A percentile compares a stretch with the other conserved stretches of the same genome.
Conservation (phyloP, 306 rosid species). For the Trifolium dubium region DNA sequence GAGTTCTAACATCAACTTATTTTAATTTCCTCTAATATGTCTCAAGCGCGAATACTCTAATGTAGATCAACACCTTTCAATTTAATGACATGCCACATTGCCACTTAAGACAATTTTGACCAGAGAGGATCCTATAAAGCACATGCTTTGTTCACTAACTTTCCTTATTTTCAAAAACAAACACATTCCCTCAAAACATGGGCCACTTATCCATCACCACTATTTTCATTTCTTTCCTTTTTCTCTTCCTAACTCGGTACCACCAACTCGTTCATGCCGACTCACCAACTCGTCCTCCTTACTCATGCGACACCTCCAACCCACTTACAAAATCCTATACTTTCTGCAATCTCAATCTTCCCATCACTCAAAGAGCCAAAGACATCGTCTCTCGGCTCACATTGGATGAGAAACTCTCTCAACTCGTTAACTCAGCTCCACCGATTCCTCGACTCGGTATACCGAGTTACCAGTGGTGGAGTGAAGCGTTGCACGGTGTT, state of each 20-base stretch:
- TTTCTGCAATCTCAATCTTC: conserved; percentile 66
- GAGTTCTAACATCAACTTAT: no score
- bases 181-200: conserved; percentile 20
- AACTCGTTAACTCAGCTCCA: conserved; percentile 83
- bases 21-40: no score
- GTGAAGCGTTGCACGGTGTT: conserved; percentile 87
- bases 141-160: no score
- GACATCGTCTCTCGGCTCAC: conserved; percentile 88
- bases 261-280: conserved; percentile 36
- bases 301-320: conserved; percentile 64
- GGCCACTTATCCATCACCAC: conserved; percentile 12
- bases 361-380: conserved; percentile 50
- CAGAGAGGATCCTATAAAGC: no score
- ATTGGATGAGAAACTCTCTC: conserved; percentile 84
- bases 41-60: no score
- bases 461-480: conserved; percentile 91
- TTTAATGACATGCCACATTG: no score
- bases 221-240: background rate
- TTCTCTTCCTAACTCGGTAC: conserved; percentile 10
- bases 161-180: no score
- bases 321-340: conserved; percentile 54
- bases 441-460: conserved; percentile 85
- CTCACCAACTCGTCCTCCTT: conserved; percentile 60
- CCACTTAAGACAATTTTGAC: no score
- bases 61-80: no score